These are phyloP conservation scores for Tetraselmis chui DNA, from an alignment of 139 green algal species.

Conservation along the genomic window DNA sequence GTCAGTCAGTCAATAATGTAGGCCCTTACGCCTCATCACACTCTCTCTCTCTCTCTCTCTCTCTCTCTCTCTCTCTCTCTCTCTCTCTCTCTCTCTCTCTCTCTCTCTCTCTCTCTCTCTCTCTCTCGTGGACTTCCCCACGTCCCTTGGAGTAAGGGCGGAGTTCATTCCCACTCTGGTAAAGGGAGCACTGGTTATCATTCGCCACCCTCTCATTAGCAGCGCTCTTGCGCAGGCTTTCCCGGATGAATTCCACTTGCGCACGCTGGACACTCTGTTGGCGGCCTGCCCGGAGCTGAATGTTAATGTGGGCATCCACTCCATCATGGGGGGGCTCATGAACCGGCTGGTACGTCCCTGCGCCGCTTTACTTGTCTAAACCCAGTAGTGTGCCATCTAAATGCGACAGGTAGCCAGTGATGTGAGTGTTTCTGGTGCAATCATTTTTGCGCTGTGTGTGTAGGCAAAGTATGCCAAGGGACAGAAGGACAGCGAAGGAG, in stretches of 20 bases:
- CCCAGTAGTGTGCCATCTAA: too few species aligned
- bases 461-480: background rate
- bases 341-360: conserved; percentile 62
- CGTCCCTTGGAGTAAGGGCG: too few species aligned
- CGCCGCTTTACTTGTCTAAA: too few species aligned
- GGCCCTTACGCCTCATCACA: too few species aligned
- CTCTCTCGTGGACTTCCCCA: background rate
- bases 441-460: too few species aligned
- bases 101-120: background rate
- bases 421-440: too few species aligned
- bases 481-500: conserved; percentile 9
- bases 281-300: conserved; percentile 78
- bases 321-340: conserved; percentile 65
- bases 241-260: conserved; percentile 92
- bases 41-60: background rate
- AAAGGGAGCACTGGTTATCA: too few species aligned
- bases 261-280: conserved; percentile 79
- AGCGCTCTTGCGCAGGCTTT: conserved; percentile 51
- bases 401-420: too few species aligned
- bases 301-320: conserved; percentile 54
- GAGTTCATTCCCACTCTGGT: too few species aligned
- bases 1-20: too few species aligned
- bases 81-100: conserved; percentile 7
- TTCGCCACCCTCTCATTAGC: too few species aligned
- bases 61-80: background rate